Evolutionary conservation across 2,329 filamentous ascomycete genomes (phyloP).

Genomic region (Hypoxylon sp.): DNA sequence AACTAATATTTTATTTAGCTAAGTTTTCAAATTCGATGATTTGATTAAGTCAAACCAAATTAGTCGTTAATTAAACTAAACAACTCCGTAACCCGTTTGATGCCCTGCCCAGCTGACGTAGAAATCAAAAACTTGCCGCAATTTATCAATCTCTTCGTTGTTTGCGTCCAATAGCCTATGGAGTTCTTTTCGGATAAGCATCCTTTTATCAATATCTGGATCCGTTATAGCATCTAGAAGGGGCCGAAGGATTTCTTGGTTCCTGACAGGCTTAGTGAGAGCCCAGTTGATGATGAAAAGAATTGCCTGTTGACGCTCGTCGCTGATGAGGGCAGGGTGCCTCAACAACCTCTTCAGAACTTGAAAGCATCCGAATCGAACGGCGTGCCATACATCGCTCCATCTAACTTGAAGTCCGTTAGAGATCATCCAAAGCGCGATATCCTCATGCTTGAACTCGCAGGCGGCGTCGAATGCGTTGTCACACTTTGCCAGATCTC

Average conservation of each 20-base stretch:
- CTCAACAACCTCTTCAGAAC: neutral
- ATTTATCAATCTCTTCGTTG: too few relatives aligned
- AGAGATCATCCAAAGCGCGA: slow-evolving; percentile 15
- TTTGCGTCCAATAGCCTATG: too few relatives aligned
- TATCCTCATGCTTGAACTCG: slow-evolving; percentile 1
- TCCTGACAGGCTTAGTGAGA: neutral
- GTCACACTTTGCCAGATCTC: neutral
- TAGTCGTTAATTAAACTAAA: too few relatives aligned
- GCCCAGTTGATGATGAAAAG: neutral
- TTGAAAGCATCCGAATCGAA: neutral
- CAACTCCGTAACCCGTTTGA: too few relatives aligned
- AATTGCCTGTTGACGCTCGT: neutral
- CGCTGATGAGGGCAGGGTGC: neutral
- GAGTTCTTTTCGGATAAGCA: too few relatives aligned
- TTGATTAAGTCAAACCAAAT: too few relatives aligned
- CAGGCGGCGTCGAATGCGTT: slow-evolving; percentile 18
- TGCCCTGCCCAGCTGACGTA: too few relatives aligned
- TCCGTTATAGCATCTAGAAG: neutral
- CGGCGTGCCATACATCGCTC: slow-evolving; percentile 2
- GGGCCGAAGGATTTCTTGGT: neutral
- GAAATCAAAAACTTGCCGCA: too few relatives aligned
- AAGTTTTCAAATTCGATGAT: too few relatives aligned
- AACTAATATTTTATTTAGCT: too few relatives aligned
- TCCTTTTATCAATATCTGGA: too few relatives aligned
- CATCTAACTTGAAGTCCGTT: neutral